Evolutionary conservation across 768 basidiomycete species (phyloP), one percentile per base, ranked within the genome.

Genomic region (Leucocoprinus leucothites): DNA sequence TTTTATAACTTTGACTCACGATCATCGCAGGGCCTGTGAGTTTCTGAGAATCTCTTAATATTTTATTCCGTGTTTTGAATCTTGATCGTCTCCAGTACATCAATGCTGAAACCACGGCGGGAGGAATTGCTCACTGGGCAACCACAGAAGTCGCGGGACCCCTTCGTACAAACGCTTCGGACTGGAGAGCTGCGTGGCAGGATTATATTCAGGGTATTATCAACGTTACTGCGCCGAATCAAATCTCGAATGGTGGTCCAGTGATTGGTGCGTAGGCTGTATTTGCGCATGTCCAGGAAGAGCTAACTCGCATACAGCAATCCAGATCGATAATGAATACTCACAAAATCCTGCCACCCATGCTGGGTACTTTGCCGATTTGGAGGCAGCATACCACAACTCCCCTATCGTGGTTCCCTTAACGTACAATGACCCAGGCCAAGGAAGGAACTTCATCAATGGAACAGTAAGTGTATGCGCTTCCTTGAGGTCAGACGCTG

Each of bases 41-140:
- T 68, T 40, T 26, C 55, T 57, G 31, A 28, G 11, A 24, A 43
- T 14, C 19, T 48, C 31, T 31, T 31, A 11, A 19, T 21, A 18
- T 8, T 3, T 24, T 44, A 16, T 26, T 14, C 31, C 31, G 31
- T 44, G 13, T 26, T 14, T 11, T 11, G 31, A 40, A 36, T 45
- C 24, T 48, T 45, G 53, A 38, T 48, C 51, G 11, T 36, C 47
- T 22, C 45, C 60, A 80, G 72, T 82, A 90, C 61, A 90, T 91
- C 71, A 91, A 91, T 60, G 88, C 87, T 3, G 89, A 91, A 65
- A 89, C 87, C 0, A 84, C 85, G 11, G 91, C 87, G 0, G 90
- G 90, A 22, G 90, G 90, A 9, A 82, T 72, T 63, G 82, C 66
- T 64, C 77, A 79, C 59, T 91, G 90, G 90, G 74, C 81, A 9